These are phyloP conservation scores for Yamadazyma dendronema DNA, from an alignment of 1,139 yeast genomes.

Conservation along the genomic window DNA sequence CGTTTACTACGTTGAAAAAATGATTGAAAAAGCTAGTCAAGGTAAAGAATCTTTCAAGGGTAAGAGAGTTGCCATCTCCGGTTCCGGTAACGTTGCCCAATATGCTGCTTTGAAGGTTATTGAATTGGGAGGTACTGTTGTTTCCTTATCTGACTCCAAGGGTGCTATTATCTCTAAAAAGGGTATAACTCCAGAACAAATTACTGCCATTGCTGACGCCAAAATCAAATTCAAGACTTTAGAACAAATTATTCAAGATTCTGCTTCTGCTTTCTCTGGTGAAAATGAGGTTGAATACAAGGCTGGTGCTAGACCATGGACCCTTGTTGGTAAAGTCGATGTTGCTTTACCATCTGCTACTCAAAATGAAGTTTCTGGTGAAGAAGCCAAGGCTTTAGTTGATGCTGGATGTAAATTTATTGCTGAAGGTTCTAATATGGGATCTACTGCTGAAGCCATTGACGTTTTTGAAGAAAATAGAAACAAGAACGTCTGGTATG, in stretches of 20 bases:
- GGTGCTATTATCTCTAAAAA: conserved; percentile 76
- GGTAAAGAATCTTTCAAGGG: conserved; percentile 90
- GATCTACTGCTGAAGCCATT: conserved; percentile 96
- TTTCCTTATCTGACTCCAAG: conserved; percentile 90
- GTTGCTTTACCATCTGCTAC: conserved; percentile 98
- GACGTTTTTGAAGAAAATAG: conserved; percentile 90
- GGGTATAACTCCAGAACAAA: conserved; percentile 83
- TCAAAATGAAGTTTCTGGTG: conserved; percentile 96
- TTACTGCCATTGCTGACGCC: conserved; percentile 73
- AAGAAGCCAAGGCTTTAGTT: conserved; percentile 91
- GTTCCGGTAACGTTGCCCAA: conserved; percentile 99
- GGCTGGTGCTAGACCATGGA: conserved; percentile 97
- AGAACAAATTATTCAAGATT: conserved; percentile 58
- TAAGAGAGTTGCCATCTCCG: conserved; percentile 94
- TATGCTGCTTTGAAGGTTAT: conserved; percentile 96
- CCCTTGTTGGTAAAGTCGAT: conserved; percentile 86
- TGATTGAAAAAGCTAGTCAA: conserved; percentile 89
- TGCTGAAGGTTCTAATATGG: conserved; percentile 99
- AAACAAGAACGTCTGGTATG: conserved; percentile 86
- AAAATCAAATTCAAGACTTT: conserved; percentile 80
- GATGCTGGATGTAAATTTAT: conserved; percentile 89
- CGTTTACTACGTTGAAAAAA: conserved; percentile 94
- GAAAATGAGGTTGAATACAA: conserved; percentile 64
- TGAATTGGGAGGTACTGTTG: conserved; percentile 94
- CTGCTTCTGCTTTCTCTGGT: conserved; percentile 58